Base-by-base conservation (phyloP, 306 rosid genomes). In the Astragalus glycyphyllos region DNA sequence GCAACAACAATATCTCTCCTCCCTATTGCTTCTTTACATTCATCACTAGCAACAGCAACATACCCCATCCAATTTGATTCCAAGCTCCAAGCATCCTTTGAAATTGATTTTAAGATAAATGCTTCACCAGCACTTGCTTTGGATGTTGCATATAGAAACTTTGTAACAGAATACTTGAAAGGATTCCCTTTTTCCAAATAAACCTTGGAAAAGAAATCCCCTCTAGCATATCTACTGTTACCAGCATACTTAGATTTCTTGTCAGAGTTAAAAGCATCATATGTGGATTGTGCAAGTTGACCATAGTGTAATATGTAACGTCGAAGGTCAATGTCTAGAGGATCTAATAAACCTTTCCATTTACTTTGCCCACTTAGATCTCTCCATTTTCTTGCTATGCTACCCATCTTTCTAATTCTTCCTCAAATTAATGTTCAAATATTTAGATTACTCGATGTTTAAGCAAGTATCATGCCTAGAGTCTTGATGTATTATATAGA, bases 41-140 rank as follows among this genome's bases (percentile, higher is more conserved):
- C 90, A 38, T 91, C 92, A 0, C 86, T 88, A 6, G 86, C 86
- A 71, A 91, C 92, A 7, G 92, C 96, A 31, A 91, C 88, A 11
- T 68, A 91, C 62, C 92, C 97, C 3, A 88, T 88, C 96, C 97
- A 91, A 16, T 92, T 89, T 2, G 97, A 82, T 44, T 92, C 91
- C 75, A 67, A 56, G 42, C 86, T 64, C 91, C 96, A 87, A 62
- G 87, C 79, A 42, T 89, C 87, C 55, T 88, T 85, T 4, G 91
- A 80, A 54, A 85, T 20, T 1, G 93, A 62, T 71, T 45, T 87
- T 1, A 86, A 17, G 1, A 90, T 68, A 55, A 90, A 87, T 0
- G 91, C 79, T 3, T 78, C 89, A 0, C 86, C 81, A 1, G 76
- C 88, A 12, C 60, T 60, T 17, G 84, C 60, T 58, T 67, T 46